These are phyloP conservation scores for Podospora comata DNA, from an alignment of 495 filamentous ascomycete genomes.

Conservation along the genomic window DNA sequence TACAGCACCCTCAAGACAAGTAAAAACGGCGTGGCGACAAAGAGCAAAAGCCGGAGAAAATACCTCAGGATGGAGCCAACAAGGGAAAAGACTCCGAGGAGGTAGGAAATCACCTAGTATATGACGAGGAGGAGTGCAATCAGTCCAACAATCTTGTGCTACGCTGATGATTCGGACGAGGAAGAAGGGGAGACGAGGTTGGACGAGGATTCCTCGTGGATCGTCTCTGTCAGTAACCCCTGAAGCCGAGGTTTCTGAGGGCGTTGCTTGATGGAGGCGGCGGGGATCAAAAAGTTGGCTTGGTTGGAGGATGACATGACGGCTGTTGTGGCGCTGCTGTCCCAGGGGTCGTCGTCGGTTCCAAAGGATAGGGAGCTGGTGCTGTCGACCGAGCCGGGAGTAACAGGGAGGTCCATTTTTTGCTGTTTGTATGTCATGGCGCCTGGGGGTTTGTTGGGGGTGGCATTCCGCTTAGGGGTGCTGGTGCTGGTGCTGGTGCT, in stretches of 20 bases:
- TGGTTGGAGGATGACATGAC: neutral
- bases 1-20: too few relatives aligned
- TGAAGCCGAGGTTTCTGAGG: neutral
- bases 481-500: neutral
- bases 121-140: neutral
- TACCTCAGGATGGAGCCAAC: too few relatives aligned
- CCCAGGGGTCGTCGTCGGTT: slow-evolving; percentile 8
- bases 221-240: slow-evolving; percentile 54
- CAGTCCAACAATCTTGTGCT: neutral
- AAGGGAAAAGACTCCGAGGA: neutral
- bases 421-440: neutral
- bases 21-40: neutral
- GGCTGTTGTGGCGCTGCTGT: neutral
- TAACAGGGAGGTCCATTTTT: neutral
- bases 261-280: neutral
- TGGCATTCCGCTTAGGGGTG: neutral
- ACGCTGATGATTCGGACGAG: neutral
- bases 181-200: neutral
- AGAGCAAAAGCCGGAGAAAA: neutral
- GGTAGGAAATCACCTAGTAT: neutral
- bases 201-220: slow-evolving; percentile 56
- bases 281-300: neutral
- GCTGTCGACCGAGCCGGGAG: neutral
- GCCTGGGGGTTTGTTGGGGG: neutral
- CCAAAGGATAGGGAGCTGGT: slow-evolving; percentile 3